Percentiles rank a stretch among this genome's conserved stretches.
These are phyloP conservation scores for Holtermanniella nyarrowii DNA, from an alignment of 768 basidiomycete genomes.

Conservation along the genomic window DNA sequence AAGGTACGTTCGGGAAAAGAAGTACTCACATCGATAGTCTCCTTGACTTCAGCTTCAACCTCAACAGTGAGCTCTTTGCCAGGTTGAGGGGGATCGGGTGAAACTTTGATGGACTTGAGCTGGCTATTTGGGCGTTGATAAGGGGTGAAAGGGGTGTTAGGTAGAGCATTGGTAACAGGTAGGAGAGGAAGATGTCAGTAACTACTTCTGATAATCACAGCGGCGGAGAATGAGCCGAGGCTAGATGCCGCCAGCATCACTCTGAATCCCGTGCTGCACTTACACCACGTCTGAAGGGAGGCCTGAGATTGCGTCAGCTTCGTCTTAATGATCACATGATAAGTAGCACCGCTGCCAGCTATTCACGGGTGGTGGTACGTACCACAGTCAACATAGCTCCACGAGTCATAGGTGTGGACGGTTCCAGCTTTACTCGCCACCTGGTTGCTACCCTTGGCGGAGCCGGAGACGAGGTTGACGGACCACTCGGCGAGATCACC, in stretches of 20 bases:
- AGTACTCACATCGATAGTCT: constrained; percentile 55
- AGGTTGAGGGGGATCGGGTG: constrained; percentile 80
- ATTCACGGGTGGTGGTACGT: constrained; percentile 29
- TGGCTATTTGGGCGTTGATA: constrained; percentile 35
- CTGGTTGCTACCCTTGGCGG: constrained; percentile 22
- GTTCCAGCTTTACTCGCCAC: constrained; percentile 29
- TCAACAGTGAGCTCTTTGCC: constrained; percentile 80
- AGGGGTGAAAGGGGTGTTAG: constrained; percentile 50
- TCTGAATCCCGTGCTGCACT: constrained; percentile 1
- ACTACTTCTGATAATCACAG: constrained; percentile 18
- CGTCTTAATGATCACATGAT: background rate
- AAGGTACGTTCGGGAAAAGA: background rate
- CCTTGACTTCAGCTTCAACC: constrained; percentile 53
- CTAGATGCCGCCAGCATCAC: constrained; percentile 4
- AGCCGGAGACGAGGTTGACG: background rate
- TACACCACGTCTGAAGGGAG: constrained; percentile 30
- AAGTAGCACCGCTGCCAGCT: background rate
- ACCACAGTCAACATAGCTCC: constrained; percentile 72
- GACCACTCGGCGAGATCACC: background rate
- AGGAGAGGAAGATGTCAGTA: background rate
- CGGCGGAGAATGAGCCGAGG: constrained; percentile 6
- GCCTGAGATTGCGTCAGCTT: constrained; percentile 11
- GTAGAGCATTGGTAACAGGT: constrained; percentile 45
- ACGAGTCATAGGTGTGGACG: constrained; percentile 45
- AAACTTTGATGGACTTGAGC: constrained; percentile 60